These are phyloP conservation scores for Termitomyces sp. DNA, from an alignment of 1,284 basidiomycete genomes.

Conservation along the genomic window DNA sequence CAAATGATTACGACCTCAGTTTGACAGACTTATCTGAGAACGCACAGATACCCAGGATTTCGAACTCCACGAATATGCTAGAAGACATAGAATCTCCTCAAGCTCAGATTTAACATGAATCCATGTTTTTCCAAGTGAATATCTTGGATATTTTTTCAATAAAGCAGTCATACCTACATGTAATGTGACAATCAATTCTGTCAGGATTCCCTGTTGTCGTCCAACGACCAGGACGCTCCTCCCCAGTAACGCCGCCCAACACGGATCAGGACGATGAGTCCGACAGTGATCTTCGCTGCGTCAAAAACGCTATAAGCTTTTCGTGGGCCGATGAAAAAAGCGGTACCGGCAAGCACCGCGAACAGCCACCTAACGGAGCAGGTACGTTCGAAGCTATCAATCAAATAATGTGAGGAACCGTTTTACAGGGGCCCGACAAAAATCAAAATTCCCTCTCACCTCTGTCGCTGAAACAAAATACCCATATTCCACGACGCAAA, in stretches of 20 bases:
- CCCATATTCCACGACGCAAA: constrained; percentile 46
- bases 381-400: constrained; percentile 33
- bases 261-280: constrained; percentile 33
- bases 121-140: background rate
- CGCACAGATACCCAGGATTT: background rate
- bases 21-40: background rate
- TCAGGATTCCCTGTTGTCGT: background rate
- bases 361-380: constrained; percentile 44
- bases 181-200: background rate
- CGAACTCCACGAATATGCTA: constrained; percentile 11
- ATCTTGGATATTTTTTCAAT: background rate
- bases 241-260: constrained; percentile 44
- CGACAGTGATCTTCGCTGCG: constrained; percentile 33
- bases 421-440: constrained; percentile 5
- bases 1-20: background rate
- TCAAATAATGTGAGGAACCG: constrained; percentile 4
- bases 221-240: constrained; percentile 20
- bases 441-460: constrained; percentile 25
- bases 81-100: background rate
- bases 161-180: background rate
- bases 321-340: constrained; percentile 57
- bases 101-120: background rate
- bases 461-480: constrained; percentile 31
- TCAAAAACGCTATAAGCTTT: constrained; percentile 61
- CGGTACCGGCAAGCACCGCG: constrained; percentile 40